phyloP scores from a whole-genome alignment of 257 asterid genomes.

The Nicotiana noctiflora region DNA sequence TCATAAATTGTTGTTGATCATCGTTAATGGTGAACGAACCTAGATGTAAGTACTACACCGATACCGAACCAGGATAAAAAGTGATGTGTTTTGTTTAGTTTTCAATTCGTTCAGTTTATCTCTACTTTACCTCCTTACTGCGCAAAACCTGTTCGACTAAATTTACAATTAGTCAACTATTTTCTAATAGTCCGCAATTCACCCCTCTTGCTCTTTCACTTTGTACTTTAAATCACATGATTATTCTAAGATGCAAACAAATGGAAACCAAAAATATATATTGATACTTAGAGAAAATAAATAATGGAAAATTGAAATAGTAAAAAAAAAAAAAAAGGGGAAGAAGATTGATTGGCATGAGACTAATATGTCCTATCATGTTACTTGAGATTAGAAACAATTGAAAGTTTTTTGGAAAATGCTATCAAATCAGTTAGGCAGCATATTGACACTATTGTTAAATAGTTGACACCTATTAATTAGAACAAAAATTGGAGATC shows the following conservation, averaged over 20 bases:
- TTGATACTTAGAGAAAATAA: neutral
- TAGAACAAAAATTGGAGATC: neutral
- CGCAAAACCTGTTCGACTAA: no score
- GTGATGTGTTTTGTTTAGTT: no score
- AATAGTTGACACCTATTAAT: neutral
- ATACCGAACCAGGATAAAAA: no score
- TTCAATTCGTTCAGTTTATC: no score
- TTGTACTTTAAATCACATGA: neutral
- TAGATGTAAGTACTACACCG: no score
- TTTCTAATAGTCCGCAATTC: no score
- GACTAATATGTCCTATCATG: neutral
- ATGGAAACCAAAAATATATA: neutral
- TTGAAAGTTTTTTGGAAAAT: neutral
- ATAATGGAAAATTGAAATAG: neutral
- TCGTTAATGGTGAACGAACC: no score
- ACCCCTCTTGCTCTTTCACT: no score
- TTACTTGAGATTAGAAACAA: neutral
- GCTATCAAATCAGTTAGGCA: neutral
- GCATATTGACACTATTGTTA: neutral
- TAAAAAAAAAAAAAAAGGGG: neutral
- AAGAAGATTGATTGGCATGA: neutral
- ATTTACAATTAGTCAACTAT: no score
- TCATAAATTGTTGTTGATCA: no score
- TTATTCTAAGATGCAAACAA: neutral
- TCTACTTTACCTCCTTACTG: no score